phyloP scores from a whole-genome alignment of 2,329 filamentous ascomycete genomes.

The Blastomyces gilchristii region DNA sequence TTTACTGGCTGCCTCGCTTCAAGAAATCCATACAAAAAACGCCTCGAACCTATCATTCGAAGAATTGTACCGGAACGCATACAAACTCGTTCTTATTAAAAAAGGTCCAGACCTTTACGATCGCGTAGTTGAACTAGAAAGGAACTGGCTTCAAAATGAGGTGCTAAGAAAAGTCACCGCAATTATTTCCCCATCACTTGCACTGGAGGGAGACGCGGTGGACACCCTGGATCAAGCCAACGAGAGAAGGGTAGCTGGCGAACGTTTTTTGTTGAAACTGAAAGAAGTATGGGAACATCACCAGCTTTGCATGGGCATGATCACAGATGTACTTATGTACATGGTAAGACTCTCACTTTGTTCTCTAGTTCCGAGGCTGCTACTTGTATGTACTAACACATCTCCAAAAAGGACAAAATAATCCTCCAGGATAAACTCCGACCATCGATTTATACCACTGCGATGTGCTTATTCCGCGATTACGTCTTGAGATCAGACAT shows the following conservation, averaged over 20 bases:
- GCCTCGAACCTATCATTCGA: conserved; percentile 87
- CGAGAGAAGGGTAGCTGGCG: conserved; percentile 69
- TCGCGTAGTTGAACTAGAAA: conserved; percentile 68
- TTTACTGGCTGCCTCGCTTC: conserved; percentile 63
- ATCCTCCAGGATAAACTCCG: conserved; percentile 62
- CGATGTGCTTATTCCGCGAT: conserved; percentile 82
- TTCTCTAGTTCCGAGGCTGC: not conserved
- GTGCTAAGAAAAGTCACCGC: conserved; percentile 61
- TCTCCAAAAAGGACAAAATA: conserved; percentile 56
- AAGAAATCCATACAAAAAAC: conserved; percentile 85
- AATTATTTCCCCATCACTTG: conserved; percentile 60
- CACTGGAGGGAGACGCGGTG: conserved; percentile 42
- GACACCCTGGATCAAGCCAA: conserved; percentile 52
- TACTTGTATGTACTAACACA: not conserved
- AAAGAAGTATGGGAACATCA: conserved; percentile 80
- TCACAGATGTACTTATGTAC: conserved; percentile 93
- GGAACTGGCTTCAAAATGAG: conserved; percentile 63
- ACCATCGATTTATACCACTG: conserved; percentile 70
- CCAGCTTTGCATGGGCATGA: conserved; percentile 90
- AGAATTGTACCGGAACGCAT: conserved; percentile 84
- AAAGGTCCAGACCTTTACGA: conserved; percentile 74
- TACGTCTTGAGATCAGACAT: conserved; percentile 59
- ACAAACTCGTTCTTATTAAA: conserved; percentile 86
- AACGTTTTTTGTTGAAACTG: conserved; percentile 68
- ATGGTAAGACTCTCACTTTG: conserved; percentile 45